Percentiles rank a stretch among this genome's conserved stretches.
These are phyloP conservation scores for Afroboletus lepidellus DNA, from an alignment of 1,284 basidiomycete species.

Conservation along the genomic window DNA sequence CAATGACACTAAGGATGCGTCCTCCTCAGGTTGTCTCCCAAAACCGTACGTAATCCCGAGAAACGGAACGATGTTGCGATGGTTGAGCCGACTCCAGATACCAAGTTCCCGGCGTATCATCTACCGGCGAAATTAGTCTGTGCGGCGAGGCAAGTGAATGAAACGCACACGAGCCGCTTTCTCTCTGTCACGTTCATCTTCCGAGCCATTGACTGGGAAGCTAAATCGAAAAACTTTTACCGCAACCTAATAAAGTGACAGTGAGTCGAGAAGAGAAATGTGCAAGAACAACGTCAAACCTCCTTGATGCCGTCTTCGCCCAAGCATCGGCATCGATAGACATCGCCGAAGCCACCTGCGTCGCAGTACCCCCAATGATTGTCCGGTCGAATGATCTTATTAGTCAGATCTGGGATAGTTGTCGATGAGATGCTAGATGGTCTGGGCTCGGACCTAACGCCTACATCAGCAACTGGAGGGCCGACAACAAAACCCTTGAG, in stretches of 20 bases:
- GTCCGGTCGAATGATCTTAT: neutral
- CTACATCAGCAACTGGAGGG: neutral
- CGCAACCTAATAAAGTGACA: neutral
- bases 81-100: too few species aligned
- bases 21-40: too few species aligned
- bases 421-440: neutral
- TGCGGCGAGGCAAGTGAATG: too few species aligned
- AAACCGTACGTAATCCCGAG: too few species aligned
- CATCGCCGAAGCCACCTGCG: too few species aligned
- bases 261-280: neutral
- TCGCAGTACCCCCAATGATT: neutral
- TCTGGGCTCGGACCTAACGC: neutral
- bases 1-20: too few species aligned
- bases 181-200: neutral
- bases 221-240: neutral
- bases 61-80: too few species aligned
- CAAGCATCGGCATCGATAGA: slow-evolving; percentile 11
- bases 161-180: neutral
- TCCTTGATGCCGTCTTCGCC: neutral
- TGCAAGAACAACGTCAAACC: neutral
- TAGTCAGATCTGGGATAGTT: slow-evolving; percentile 2
- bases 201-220: neutral
- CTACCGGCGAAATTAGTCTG: too few species aligned
- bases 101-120: too few species aligned
- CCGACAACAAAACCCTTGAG: too few species aligned